Percentiles rank a stretch among this genome's conserved stretches.
phyloP scores from a whole-genome alignment of 2,329 filamentous ascomycete genomes.

The Sarocladium kiliense region DNA sequence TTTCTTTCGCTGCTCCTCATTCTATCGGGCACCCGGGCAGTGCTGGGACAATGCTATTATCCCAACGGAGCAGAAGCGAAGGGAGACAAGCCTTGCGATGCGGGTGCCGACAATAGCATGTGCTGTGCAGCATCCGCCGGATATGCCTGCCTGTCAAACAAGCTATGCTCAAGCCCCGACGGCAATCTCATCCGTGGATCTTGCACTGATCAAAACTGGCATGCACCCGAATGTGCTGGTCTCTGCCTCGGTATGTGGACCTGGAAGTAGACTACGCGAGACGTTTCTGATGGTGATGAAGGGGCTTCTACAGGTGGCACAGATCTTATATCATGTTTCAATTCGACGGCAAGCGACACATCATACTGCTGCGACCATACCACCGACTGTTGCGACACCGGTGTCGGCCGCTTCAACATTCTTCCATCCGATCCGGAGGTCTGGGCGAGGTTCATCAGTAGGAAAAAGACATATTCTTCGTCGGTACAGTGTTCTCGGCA shows the following conservation, averaged over 20 bases:
- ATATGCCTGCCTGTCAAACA: conserved; percentile 17
- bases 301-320: conserved; percentile 18
- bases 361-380: conserved; percentile 22
- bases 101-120: conserved; percentile 14
- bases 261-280: background rate
- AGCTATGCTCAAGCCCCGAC: conserved; percentile 15
- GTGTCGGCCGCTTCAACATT: conserved; percentile 20
- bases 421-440: conserved; percentile 16
- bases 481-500: conserved; percentile 15
- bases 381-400: conserved; percentile 17
- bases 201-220: conserved; percentile 19
- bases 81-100: conserved; percentile 16
- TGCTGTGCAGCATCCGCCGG: conserved; percentile 18
- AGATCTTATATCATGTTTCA: conserved; percentile 20
- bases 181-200: conserved; percentile 19
- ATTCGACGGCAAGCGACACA: conserved; percentile 17
- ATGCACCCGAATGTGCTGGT: conserved; percentile 15
- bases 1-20: too few relatives aligned
- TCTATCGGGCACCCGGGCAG: background rate
- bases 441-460: conserved; percentile 17
- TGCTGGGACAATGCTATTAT: conserved; percentile 12
- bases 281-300: conserved; percentile 12
- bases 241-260: conserved; percentile 10
- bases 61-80: conserved; percentile 14
- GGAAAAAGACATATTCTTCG: conserved; percentile 14